Conservation (phyloP, 176 grass and related monocot species). For the Avena eriantha region DNA sequence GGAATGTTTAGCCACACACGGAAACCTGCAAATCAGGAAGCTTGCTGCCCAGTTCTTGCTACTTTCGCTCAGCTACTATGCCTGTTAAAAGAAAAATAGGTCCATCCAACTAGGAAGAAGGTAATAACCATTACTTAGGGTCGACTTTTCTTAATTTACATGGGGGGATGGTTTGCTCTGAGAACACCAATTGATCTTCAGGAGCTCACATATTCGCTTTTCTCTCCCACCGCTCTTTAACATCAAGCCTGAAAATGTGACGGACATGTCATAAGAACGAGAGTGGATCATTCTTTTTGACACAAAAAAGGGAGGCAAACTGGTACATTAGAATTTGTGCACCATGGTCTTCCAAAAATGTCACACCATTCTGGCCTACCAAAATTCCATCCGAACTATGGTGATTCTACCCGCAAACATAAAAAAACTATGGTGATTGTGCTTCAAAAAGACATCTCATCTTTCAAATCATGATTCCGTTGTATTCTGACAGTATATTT, state of each 20-base stretch:
- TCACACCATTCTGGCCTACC: not conserved
- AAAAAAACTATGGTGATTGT: constrained; percentile 5
- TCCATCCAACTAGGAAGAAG: not conserved
- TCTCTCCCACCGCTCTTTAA: constrained; percentile 63
- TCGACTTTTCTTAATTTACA: not conserved
- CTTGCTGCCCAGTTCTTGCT: constrained; percentile 1
- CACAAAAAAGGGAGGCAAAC: constrained; percentile 3
- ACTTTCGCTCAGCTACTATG: not conserved
- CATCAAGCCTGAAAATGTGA: constrained; percentile 51
- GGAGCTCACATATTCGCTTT: constrained; percentile 58
- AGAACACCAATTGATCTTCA: constrained; percentile 9
- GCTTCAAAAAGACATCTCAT: not conserved
- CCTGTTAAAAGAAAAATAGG: not conserved
- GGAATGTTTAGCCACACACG: constrained; percentile 7
- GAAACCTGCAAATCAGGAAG: constrained; percentile 25
- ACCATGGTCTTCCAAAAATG: constrained; percentile 22
- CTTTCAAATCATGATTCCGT: not conserved
- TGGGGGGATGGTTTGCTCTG: constrained; percentile 1
- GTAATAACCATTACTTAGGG: no score
- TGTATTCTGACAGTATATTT: constrained; percentile 3
- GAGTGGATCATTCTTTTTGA: constrained; percentile 8
- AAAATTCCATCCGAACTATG: constrained; percentile 6
- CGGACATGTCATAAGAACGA: constrained; percentile 4
- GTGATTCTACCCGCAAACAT: not conserved
- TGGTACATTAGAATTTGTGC: constrained; percentile 10